Base-by-base conservation (phyloP, 2,329 filamentous ascomycete species). In the Trichoderma sp. region DNA sequence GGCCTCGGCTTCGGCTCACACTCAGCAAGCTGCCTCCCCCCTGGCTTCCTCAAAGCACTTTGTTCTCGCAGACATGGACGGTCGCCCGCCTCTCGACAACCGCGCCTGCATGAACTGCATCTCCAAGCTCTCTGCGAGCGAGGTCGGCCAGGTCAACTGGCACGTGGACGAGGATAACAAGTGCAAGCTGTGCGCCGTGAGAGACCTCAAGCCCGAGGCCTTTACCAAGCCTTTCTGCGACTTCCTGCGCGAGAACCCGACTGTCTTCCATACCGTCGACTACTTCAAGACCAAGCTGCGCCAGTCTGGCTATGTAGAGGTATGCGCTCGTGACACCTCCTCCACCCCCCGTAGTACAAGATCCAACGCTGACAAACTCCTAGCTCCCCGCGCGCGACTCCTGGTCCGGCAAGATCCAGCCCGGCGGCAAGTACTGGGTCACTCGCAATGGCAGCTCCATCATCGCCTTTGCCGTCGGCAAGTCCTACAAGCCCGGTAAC, bases 201-300 rank as follows among this genome's bases (percentile, higher is more conserved):
- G 50, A 12, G 64, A 67, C 4, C 78, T 81, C 74, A 83, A 84
- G 68, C 88, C 90, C 5, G 90, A 90, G 77, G 86, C 86, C 72
- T 97, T 94, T 80, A 92, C 93, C 9, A 86, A 94, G 82, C 93
- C 94, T 1, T 98, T 97, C 80, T 91, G 92, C 79, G 88, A 93
- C 67, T 98, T 98, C 79, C 88, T 98, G 84, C 92, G 90, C 58
- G 88, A 92, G 73, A 97, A 98, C 79, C 96, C 96, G 0, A 98
- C 96, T 9, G 89, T 98, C 61, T 99, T 97, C 81, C 96, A 99
- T 78, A 90, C 93, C 1, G 94, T 98, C 32, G 88, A 90, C 71
- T 89, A 93, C 76, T 93, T 97, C 79, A 90, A 91, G 77, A 85
- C 86, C 71, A 91, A 94, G 77, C 87, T 98, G 62, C 85, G 87